Percentiles rank a stretch among this genome's conserved stretches.
phyloP scores from a whole-genome alignment of 2,329 filamentous ascomycete species.

The Tolypocladium ovalisporum region DNA sequence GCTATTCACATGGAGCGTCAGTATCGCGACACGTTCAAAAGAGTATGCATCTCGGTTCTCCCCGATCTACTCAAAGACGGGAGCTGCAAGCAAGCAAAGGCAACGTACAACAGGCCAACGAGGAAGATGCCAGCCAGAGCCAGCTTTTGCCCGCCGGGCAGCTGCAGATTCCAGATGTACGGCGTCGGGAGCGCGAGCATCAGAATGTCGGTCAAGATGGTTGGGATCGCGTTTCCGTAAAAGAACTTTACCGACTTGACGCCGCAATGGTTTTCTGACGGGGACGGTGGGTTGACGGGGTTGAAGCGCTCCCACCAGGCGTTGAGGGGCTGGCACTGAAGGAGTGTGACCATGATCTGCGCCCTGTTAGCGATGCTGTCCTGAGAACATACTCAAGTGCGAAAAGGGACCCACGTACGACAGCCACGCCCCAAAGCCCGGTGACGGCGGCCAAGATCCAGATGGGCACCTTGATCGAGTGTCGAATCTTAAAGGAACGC shows the following conservation, averaged over 20 bases:
- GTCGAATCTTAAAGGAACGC: slow-evolving; percentile 10
- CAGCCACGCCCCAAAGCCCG: slow-evolving; percentile 9
- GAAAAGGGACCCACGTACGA: slow-evolving; percentile 5
- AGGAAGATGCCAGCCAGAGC: slow-evolving; percentile 13
- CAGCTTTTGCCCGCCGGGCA: slow-evolving; percentile 12
- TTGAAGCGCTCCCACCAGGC: slow-evolving; percentile 11
- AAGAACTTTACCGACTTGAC: slow-evolving; percentile 13
- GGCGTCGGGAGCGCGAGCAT: slow-evolving; percentile 17
- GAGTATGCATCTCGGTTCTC: background rate
- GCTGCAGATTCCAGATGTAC: slow-evolving; percentile 14
- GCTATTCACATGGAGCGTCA: background rate
- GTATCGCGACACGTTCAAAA: background rate
- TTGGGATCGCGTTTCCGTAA: slow-evolving; percentile 15
- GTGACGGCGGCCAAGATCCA: slow-evolving; percentile 6
- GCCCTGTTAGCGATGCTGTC: background rate
- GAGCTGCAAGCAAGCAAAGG: background rate
- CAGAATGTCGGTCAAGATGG: slow-evolving; percentile 15
- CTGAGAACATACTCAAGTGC: background rate
- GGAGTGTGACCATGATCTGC: slow-evolving; percentile 8
- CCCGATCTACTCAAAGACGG: background rate
- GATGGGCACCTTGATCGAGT: slow-evolving; percentile 10
- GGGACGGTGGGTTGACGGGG: slow-evolving; percentile 4
- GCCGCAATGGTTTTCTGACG: slow-evolving; percentile 6
- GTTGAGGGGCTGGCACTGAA: slow-evolving; percentile 8
- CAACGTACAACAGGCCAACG: slow-evolving; percentile 14